Conservation (phyloP, 257 asterid genomes). For the Cinchona pubescens region DNA sequence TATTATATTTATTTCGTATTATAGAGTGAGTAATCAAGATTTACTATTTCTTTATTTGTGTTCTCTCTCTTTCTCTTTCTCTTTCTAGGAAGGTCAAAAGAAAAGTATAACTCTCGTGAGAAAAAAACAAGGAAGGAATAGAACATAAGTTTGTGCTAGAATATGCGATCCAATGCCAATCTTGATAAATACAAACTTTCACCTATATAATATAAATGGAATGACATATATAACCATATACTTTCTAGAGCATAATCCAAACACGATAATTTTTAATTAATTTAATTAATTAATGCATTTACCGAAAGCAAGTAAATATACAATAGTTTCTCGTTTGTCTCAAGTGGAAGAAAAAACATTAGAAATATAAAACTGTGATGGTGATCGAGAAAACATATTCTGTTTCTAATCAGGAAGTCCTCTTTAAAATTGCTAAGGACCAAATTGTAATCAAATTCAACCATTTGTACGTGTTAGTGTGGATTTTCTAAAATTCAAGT, state of each 20-base stretch:
- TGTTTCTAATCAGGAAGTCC: neutral
- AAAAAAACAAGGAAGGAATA: slow-evolving; percentile 18
- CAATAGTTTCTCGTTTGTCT: neutral
- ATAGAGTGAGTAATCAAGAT: too few relatives aligned
- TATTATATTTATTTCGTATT: too few relatives aligned
- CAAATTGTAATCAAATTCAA: neutral
- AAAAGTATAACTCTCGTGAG: neutral
- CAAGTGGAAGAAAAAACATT: neutral
- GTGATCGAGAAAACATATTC: neutral
- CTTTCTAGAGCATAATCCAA: slow-evolving; percentile 3
- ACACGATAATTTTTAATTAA: neutral
- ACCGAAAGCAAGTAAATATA: neutral
- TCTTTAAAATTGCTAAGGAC: neutral
- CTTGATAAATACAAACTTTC: slow-evolving; percentile 17
- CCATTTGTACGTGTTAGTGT: neutral
- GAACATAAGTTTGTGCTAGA: slow-evolving; percentile 24
- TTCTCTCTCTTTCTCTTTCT: neutral
- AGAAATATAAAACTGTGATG: neutral
- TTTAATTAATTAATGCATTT: neutral
- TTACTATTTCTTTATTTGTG: neutral
- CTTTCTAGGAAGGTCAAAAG: slow-evolving; percentile 5
- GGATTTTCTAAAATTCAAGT: too few relatives aligned
- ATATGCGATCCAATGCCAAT: slow-evolving; percentile 38
- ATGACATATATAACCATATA: neutral
- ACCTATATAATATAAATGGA: neutral